These are phyloP conservation scores for Straminergon stramineum DNA, from an alignment of 225 moss, liverwort and hornwort species.

Conservation along the genomic window DNA sequence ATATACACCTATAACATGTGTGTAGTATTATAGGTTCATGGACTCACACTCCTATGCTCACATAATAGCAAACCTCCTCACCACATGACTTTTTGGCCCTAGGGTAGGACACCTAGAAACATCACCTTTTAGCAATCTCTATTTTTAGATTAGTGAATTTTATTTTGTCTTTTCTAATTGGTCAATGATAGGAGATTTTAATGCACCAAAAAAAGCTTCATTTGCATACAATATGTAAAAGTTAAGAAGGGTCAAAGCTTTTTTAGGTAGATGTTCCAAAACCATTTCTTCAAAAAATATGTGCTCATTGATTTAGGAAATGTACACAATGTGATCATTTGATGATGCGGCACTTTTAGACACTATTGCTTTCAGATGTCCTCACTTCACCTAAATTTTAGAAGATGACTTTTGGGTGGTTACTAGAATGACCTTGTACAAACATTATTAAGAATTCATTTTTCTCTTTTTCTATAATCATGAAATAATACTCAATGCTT, in stretches of 20 bases:
- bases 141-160: not conserved
- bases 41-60: no score
- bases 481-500: not conserved
- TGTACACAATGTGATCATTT: not conserved
- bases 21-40: no score
- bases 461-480: not conserved
- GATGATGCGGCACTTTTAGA: not conserved
- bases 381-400: accelerated
- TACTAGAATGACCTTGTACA: accelerated
- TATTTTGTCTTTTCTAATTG: not conserved
- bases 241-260: not conserved
- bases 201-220: not conserved
- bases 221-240: not conserved
- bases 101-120: not conserved
- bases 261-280: not conserved
- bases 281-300: not conserved
- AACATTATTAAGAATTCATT: not conserved
- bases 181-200: not conserved
- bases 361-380: accelerated
- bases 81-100: no score
- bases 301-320: not conserved
- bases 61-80: no score
- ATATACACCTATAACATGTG: no score
- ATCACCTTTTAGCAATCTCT: not conserved
- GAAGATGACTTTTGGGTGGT: accelerated